phyloP scores from a whole-genome alignment of 495 filamentous ascomycete genomes.

The Aspergillus bertholletiae region DNA sequence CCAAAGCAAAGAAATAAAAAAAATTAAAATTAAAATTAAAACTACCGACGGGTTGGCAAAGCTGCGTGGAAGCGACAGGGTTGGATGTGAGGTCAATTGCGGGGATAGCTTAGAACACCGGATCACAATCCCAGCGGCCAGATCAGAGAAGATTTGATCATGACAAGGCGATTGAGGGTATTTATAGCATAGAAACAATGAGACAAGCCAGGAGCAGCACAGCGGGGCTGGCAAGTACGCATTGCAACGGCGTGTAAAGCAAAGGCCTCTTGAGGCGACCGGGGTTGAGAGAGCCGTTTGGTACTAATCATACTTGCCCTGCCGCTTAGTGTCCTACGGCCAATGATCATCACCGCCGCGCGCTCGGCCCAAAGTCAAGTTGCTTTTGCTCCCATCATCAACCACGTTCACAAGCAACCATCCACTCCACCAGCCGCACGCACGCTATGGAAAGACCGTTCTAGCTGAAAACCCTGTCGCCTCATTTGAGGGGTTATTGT shows the following conservation, averaged over 20 bases:
- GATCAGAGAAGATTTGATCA: conserved; percentile 7
- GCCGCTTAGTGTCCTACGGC: neutral
- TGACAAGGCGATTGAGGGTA: conserved; percentile 7
- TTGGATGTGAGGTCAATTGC: conserved; percentile 2
- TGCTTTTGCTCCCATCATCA: neutral
- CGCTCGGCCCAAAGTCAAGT: neutral
- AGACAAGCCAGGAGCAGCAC: conserved; percentile 3
- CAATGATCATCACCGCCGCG: conserved; percentile 2
- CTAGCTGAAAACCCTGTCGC: conserved; percentile 6
- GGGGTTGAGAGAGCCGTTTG: conserved; percentile 7
- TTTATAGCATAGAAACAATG: neutral
- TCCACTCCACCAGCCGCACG: conserved; percentile 1
- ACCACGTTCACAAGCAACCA: neutral
- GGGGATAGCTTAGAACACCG: conserved; percentile 12
- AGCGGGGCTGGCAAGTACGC: conserved; percentile 14
- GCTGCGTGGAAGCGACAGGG: neutral
- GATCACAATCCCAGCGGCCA: conserved; percentile 2
- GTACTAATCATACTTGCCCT: neutral
- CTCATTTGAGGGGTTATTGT: neutral
- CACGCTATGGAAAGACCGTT: conserved; percentile 7
- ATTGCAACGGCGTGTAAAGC: conserved; percentile 12
- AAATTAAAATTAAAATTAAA: neutral
- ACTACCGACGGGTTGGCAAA: neutral
- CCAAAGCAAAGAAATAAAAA: too few species aligned
- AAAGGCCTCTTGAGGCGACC: conserved; percentile 14